Evolutionary conservation across 768 basidiomycete genomes (phyloP), one percentile per base, ranked within the genome.

Genomic region (Xerocomellus dryophilus): DNA sequence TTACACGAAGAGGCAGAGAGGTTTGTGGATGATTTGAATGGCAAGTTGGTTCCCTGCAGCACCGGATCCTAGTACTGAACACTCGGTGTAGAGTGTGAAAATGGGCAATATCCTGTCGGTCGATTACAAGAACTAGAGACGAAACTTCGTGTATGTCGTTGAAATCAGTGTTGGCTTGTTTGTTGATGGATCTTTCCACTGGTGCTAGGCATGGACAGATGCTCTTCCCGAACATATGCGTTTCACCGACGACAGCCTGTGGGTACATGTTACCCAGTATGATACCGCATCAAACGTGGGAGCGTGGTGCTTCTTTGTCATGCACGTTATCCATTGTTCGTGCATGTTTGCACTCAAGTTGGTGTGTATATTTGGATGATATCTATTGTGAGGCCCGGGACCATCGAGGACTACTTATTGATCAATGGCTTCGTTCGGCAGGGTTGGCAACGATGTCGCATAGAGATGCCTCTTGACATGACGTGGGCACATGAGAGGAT

Each of bases 221-320:
- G 80, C 80, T 34, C 79, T 92, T n/a, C 83, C 90, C 11, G 81
- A 84, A 39, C 79, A 85, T 62, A 80, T 93, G 42, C 80, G 78
- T 8, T 91, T 88, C 63, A 84, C 80, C 21, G 82, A 86, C 43
- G 80, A 86, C 61, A 90, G 79, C 65, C 68, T 90, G 18, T 74
- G 77, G 58, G 80, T 84, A 18, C 88, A 92, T 60, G 73, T 83
- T 57, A 79, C 82, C 17, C 88, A 89, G 81, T 86, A 90, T 60
- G 88, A 89, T 64, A 90, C 89, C 20, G 82, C 81, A 61, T 85
- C 86, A 15, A 90, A 88, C 61, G 79, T 79, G 27, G 86, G 89
- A 43, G 86, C 88, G 10, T 92, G 90, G 90, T 88, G 85, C 61
- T 93, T 81, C 71, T 87, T 81, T 59, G 77, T 77, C 65, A 86